Base-by-base conservation (phyloP, 306 rosid genomes). In the Morella rubra region DNA sequence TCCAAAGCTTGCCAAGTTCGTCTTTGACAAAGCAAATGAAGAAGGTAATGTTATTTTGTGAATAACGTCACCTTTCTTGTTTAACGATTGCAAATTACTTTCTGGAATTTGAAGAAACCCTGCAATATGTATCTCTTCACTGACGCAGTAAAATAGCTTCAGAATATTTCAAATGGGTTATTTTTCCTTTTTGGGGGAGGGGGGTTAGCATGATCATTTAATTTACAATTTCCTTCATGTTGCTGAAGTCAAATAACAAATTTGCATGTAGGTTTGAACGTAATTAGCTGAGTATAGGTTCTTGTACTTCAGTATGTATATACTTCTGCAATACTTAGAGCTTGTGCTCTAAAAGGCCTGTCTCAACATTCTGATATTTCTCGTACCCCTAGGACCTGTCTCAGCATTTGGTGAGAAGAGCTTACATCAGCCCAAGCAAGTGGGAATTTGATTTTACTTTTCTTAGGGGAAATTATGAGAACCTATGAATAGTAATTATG, bases 1-100 rank as follows among this genome's bases (percentile, higher is more conserved):
- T 84, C 99, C 99, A 47, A 95, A 91, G 87, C 99, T 95, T 84
- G 97, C 99, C 13, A 92, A 95, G 81, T 91, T 77, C 85, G 93
- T 95, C 77, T 91, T 89, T 71, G 99, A 95, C 85, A 89, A 92
- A 73, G 96, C 99, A 55, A 92, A 82, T 56, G 97, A 95, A 84
- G 93, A 82, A 53, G 94, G 96, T 93, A 76, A 72, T 62, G 52
- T 78, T 80, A 47, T 9, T 72, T 60, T 75, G 6, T 44, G 5
- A 72, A 74, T 47, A 61, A 27, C 51, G 55, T 59, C 44, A 4
- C 16, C 61, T 65, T 55, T 19, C 77, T 45, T 64, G 9, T 37
- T 61, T 77, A 58, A 58, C 46, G 8, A 40, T 44, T 67, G 45
- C 69, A 10, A 45, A 8, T n/a, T 47, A 41, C 27, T 10, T 69